Base-by-base conservation (phyloP, 331 rosid species). In the Quercus phellos region DNA sequence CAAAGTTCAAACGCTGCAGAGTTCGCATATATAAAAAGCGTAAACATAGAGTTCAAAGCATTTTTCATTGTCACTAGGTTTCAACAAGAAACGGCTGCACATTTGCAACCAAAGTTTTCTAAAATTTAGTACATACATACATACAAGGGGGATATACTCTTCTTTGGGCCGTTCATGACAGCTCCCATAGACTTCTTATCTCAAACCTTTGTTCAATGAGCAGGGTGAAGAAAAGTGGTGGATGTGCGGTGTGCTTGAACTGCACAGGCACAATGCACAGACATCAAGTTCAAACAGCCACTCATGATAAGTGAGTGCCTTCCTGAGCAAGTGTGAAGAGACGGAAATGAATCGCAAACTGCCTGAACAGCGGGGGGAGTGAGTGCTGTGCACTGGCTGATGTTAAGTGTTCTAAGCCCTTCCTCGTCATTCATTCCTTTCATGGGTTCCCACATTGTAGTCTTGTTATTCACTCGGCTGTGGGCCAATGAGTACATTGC, bases 351-450 rank as follows among this genome's bases (percentile, higher is more conserved):
- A 76, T 95, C 93, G 56, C 99, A 95, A 10, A 95, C 89, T 0
- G 98, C 97, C 72, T 95, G 99, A 50, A 95, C 98, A 6, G 98
- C 99, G 0, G 90, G 75, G 21, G 99, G 99, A 16, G 99, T 95
- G 38, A 95, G 98, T 17, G 98, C 88, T 0, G 98, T 95, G 87
- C 99, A 95, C 76, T 95, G 99, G 92, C 99, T 91, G 21, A 95
- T 95, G 87, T 95, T 95, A 70, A 95, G 88, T 0, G 85, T 87
- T 82, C 61, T 87, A 2, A 95, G 87, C 1, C 99, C 99, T 13
- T 89, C 93, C 4, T 93, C 96, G 10, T 94, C 96, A 1, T 77
- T 90, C 70, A 51, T 84, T 77, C 82, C 91, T 79, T 88, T 87
- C 72, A 73, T 78, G 2, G 96, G 50, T 81, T 82, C 91, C 96